Evolutionary conservation across 176 grass and related monocot species (phyloP), one percentile per base, ranked within the genome.

Genomic region (Cocos nucifera): DNA sequence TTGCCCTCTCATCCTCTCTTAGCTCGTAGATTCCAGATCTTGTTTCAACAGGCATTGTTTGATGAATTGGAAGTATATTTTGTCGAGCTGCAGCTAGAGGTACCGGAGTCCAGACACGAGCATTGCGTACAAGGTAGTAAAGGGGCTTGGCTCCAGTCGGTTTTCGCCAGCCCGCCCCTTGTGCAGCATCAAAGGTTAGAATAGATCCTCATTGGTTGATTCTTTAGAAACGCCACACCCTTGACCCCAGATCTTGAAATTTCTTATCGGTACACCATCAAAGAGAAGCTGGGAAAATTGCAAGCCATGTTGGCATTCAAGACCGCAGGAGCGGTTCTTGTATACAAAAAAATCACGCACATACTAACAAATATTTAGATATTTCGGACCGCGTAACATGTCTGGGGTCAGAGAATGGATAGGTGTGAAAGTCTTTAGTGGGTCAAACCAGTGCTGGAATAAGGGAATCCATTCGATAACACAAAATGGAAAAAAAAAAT

Each of bases 371-470:
- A 12, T 44, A 44, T 44, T 14, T 44, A 44, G 35, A 44, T 44
- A 14, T 14, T 44, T 10, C 3, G 35, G 35, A 44, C 68, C 54
- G 84, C 84, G 82, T 56, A 70, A 88, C 62, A 66, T 89, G 85
- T 15, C 64, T 62, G 57, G 75, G 35, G 15, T 84, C 89, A 88
- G 30, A 79, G 56, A 70, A 95, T 68, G 59, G 89, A 75, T 95
- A 95, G 50, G 78, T 85, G 78, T 95, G 32, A 35, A 35, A 35
- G 7, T 35, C 32, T 9, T 35, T 35, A 9, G 32, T 35, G 32
- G 32, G 23, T 23, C 23, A 23, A 95, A 95, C 85, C 89, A 95
- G 69, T 89, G 89, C 53, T 77, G 73, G 71, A 85, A 85, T n/a
- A n/a, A n/a, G n/a, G n/a, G n/a, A n/a, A n/a, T n/a, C n/a, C n/a